Conservation (phyloP, 441 rosid genomes). For the Isatis lusitanica region DNA sequence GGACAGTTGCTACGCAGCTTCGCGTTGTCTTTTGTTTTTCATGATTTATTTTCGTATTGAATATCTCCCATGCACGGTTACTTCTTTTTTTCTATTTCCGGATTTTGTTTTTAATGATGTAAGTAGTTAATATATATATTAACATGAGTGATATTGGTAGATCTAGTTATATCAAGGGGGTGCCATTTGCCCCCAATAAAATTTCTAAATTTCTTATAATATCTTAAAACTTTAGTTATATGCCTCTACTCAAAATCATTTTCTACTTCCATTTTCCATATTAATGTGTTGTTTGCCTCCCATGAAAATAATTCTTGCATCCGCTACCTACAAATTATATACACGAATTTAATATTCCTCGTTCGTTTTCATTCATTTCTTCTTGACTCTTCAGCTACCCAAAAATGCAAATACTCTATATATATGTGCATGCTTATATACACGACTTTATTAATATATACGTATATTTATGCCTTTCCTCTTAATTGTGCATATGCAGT, state of each 20-base stretch:
- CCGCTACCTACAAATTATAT: neutral
- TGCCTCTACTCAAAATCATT: too few species aligned
- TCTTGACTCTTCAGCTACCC: conserved; percentile 24
- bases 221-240: too few species aligned
- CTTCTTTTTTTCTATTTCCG: neutral
- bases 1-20: conserved; percentile 13
- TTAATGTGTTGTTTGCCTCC: too few species aligned
- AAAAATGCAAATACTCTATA: conserved; percentile 13
- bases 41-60: neutral
- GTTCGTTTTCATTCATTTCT: conserved; percentile 3
- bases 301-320: too few species aligned
- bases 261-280: too few species aligned
- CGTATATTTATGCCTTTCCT: neutral
- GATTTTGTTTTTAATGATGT: neutral
- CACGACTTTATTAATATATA: conserved; percentile 2
- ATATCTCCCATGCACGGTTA: neutral
- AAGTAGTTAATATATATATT: neutral
- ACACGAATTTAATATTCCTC: neutral
- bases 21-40: neutral
- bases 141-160: too few species aligned
- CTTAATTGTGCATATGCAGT: neutral
- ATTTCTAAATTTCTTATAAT: too few species aligned
- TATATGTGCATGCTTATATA: conserved; percentile 18
- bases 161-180: too few species aligned
- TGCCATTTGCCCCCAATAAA: too few species aligned